Conservation (phyloP, 495 filamentous ascomycete species). For the Hypoxylon trugodes region DNA sequence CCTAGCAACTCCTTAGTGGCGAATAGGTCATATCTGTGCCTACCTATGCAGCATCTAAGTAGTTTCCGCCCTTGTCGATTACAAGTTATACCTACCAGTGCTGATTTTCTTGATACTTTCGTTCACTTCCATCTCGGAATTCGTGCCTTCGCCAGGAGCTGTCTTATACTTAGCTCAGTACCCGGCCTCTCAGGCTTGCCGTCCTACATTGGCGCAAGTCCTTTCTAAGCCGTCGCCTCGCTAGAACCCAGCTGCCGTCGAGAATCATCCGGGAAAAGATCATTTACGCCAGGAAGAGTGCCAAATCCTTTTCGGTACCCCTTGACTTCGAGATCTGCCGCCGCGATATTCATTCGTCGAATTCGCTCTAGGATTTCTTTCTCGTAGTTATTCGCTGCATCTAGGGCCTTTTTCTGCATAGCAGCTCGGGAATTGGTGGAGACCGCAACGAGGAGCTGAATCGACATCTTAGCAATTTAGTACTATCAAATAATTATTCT, state of each 20-base stretch:
- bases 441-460: slow-evolving; percentile 73
- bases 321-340: slow-evolving; percentile 78
- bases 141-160: neutral
- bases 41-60: neutral
- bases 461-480: slow-evolving; percentile 7
- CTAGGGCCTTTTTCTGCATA: slow-evolving; percentile 72
- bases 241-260: neutral
- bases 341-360: slow-evolving; percentile 74
- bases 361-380: slow-evolving; percentile 76
- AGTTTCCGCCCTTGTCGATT: too few species aligned
- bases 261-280: slow-evolving; percentile 34
- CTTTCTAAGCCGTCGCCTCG: slow-evolving; percentile 10
- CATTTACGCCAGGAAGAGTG: slow-evolving; percentile 29
- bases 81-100: too few species aligned
- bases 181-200: neutral
- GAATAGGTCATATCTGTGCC: neutral
- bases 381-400: slow-evolving; percentile 75
- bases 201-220: neutral
- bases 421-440: slow-evolving; percentile 67
- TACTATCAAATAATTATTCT: neutral
- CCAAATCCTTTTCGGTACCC: slow-evolving; percentile 32
- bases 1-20: slow-evolving; percentile 31
- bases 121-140: neutral
- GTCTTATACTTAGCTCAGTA: neutral
- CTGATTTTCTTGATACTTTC: neutral